phyloP scores from a whole-genome alignment of 2,329 filamentous ascomycete species.

The Epichloe baconii region DNA sequence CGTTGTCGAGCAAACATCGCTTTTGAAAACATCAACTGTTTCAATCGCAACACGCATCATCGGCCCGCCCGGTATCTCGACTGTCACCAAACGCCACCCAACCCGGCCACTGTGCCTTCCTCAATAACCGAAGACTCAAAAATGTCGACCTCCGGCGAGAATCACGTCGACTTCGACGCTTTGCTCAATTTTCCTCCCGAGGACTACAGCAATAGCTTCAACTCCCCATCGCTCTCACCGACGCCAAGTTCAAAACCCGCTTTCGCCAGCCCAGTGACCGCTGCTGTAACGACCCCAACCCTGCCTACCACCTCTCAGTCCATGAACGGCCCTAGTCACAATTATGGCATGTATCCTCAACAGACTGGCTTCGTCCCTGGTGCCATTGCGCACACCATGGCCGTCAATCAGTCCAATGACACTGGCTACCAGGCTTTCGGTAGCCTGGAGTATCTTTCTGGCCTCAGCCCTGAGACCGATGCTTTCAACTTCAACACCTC shows the following conservation, averaged over 20 bases:
- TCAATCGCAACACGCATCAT: background rate
- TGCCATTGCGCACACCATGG: conserved; percentile 66
- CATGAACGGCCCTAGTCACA: conserved; percentile 75
- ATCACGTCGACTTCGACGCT: conserved; percentile 41
- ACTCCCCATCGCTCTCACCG: conserved; percentile 48
- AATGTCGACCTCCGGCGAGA: conserved; percentile 29
- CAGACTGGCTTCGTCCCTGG: conserved; percentile 86
- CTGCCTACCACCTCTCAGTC: conserved; percentile 44
- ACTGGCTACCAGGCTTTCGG: conserved; percentile 38
- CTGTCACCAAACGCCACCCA: conserved; percentile 3
- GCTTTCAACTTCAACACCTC: conserved; percentile 61
- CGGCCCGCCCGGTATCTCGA: background rate
- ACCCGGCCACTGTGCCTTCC: conserved; percentile 1
- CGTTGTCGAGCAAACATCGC: background rate
- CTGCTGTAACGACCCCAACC: conserved; percentile 41
- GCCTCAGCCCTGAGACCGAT: conserved; percentile 48
- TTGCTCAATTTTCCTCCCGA: conserved; percentile 51
- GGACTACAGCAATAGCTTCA: conserved; percentile 38
- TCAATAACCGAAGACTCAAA: conserved; percentile 9
- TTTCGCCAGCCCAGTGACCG: conserved; percentile 38
- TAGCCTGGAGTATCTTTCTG: conserved; percentile 37
- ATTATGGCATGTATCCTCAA: conserved; percentile 91
- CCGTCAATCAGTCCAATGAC: conserved; percentile 54
- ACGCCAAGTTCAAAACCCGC: conserved; percentile 37
- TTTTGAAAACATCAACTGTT: background rate